Conservation (phyloP, 208 protist genomes). For the Crithidia acanthocephali region DNA sequence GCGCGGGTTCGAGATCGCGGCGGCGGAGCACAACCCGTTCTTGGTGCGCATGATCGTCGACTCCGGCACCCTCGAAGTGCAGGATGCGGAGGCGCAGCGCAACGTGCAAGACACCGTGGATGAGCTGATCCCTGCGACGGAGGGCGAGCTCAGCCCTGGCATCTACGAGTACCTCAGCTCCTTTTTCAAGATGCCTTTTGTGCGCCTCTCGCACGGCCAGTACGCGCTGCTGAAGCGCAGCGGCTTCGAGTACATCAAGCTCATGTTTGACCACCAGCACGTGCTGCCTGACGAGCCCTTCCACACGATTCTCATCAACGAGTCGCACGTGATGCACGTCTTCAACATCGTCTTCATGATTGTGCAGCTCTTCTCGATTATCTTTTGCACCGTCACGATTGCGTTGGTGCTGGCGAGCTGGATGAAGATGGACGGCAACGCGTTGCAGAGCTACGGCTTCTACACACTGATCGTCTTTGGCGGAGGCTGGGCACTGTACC, state of each 20-base stretch:
- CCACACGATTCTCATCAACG: conserved; percentile 54
- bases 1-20: conserved; percentile 61
- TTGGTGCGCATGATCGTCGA: conserved; percentile 75
- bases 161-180: conserved; percentile 75
- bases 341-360: conserved; percentile 59
- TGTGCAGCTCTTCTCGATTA: conserved; percentile 34
- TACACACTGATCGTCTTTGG: conserved; percentile 73
- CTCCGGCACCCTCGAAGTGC: conserved; percentile 48
- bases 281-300: conserved; percentile 51
- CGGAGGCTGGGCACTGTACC: conserved; percentile 62
- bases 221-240: conserved; percentile 66
- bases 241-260: conserved; percentile 83
- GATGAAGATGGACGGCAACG: conserved; percentile 36
- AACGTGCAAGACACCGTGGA: conserved; percentile 74
- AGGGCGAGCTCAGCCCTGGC: conserved; percentile 41
- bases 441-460: conserved; percentile 48
- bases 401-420: conserved; percentile 47
- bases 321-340: conserved; percentile 37
- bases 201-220: conserved; percentile 57
- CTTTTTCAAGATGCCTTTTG: conserved; percentile 66
- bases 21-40: conserved; percentile 65
- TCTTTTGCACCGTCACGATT: conserved; percentile 44
- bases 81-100: conserved; percentile 51
- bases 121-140: conserved; percentile 40
- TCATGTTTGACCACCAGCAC: conserved; percentile 71